phyloP scores from a whole-genome alignment of 352 stramenopile species.

The Globisporangium nagaii region DNA sequence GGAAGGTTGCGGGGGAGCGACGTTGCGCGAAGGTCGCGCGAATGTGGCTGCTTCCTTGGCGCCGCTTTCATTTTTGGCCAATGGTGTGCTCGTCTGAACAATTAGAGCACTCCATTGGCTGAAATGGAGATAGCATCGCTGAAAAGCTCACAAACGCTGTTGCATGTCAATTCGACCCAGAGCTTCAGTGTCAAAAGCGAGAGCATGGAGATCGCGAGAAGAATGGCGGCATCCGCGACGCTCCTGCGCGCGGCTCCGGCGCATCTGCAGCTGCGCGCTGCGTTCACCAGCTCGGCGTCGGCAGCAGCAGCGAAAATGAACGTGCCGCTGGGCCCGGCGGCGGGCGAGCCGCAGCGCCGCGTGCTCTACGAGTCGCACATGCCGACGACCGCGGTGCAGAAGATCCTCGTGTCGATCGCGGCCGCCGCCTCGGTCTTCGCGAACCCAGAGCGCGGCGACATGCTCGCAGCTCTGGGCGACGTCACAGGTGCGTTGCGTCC shows the following conservation, averaged over 20 bases:
- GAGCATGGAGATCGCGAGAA: background rate
- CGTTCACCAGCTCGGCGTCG: background rate
- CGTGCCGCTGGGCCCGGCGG: slow-evolving; percentile 3
- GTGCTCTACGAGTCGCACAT: slow-evolving; percentile 69
- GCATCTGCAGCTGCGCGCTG: background rate
- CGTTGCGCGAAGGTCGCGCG: background rate
- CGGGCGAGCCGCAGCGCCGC: slow-evolving; percentile 41
- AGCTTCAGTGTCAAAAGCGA: background rate
- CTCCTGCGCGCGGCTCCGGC: background rate
- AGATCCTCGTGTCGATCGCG: slow-evolving; percentile 80
- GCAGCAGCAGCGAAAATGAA: background rate
- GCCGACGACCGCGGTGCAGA: slow-evolving; percentile 79
- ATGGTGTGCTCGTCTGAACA: background rate
- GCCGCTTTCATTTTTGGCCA: background rate
- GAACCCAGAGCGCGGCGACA: slow-evolving; percentile 93
- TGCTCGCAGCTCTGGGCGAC: slow-evolving; percentile 93
- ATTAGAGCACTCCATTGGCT: background rate
- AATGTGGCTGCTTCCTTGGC: background rate
- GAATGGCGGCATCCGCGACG: background rate
- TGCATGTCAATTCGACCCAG: background rate
- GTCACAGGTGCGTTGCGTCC: slow-evolving; percentile 84
- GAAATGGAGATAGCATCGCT: background rate
- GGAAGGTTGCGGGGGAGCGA: background rate
- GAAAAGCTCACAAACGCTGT: background rate
- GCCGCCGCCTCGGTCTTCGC: slow-evolving; percentile 87